These are phyloP conservation scores for Epichloe uncinata DNA, from an alignment of 2,329 filamentous ascomycete genomes.

Conservation along the genomic window DNA sequence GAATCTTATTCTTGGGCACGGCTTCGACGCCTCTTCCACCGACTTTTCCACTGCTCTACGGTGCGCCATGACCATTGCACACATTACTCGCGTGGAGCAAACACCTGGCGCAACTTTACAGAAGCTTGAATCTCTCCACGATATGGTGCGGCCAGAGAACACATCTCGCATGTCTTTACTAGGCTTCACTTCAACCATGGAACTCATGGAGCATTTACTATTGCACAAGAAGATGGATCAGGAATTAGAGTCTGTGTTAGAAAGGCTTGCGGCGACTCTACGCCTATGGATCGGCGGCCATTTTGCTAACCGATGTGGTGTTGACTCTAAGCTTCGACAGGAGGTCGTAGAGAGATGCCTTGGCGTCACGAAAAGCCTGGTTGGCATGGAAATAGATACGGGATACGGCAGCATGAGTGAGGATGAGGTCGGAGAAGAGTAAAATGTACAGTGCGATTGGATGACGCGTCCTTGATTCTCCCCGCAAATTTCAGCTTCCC, in stretches of 20 bases:
- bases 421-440: constrained; percentile 20
- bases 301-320: constrained; percentile 35
- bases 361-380: constrained; percentile 38
- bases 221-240: constrained; percentile 33
- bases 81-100: constrained; percentile 34
- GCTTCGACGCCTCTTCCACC: constrained; percentile 26
- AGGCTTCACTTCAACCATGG: constrained; percentile 45
- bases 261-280: constrained; percentile 42
- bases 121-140: constrained; percentile 34
- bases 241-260: constrained; percentile 34
- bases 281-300: constrained; percentile 47
- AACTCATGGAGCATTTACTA: constrained; percentile 41
- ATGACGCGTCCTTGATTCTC: not conserved
- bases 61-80: constrained; percentile 47
- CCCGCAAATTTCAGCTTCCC: not conserved
- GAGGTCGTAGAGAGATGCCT: constrained; percentile 44
- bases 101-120: constrained; percentile 21
- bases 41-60: constrained; percentile 45
- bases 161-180: constrained; percentile 38
- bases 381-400: constrained; percentile 47
- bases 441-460: not conserved
- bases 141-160: constrained; percentile 30
- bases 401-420: constrained; percentile 48
- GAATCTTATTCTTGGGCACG: constrained; percentile 32
- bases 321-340: constrained; percentile 37